Base-by-base conservation (phyloP, 1,139 yeast genomes). In the Groenewaldozyma auringiensis region DNA sequence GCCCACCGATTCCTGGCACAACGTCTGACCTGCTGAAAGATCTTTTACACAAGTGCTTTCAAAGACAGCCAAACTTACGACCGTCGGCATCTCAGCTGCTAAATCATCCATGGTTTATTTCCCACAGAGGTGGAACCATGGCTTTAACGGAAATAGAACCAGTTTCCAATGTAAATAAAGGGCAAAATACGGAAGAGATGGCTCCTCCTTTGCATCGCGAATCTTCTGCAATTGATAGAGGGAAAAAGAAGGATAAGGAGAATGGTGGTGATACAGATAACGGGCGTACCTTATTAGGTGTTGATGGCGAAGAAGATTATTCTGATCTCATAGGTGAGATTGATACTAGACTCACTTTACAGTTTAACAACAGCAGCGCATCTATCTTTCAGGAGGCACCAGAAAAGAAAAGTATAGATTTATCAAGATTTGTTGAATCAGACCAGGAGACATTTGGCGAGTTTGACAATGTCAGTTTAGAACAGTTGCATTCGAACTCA, bases 1-100 rank as follows among this genome's bases (percentile, higher is more conserved):
- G 78, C 53, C 92, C 94, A 2, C 87, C 89, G 0, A 65, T 86
- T 18, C 96, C 97, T 0, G 72, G 70, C 37, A 74, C 69, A 33
- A 66, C 78, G 4, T 73, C 86, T 2, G 69, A 73, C 1, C 50
- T 53, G 3, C 58, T 64, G 21, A 54, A 73, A 45, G 88, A 83
- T 53, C 85, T 92, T 56, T 65, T 88, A 14, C 59, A 75, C 47
- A 78, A 76, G 48, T 92, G 97, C 61, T 87, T 89, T 54, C 88
- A 83, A 55, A 82, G 81, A 57, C 82, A 81, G 53, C 87, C 92
- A 0, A 70, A 69, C 37, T 63, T 78, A 25, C 68, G 95, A 49
- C 68, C 71, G 1, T 66, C 76, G 13, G 94, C 94, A 0, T 68
- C 67, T 39, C 63, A 74, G 22, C 66, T 86, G 32, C 63, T 79